These are phyloP conservation scores for Xerocomus brunneocitrinus DNA, from an alignment of 768 basidiomycete species.

Conservation along the genomic window DNA sequence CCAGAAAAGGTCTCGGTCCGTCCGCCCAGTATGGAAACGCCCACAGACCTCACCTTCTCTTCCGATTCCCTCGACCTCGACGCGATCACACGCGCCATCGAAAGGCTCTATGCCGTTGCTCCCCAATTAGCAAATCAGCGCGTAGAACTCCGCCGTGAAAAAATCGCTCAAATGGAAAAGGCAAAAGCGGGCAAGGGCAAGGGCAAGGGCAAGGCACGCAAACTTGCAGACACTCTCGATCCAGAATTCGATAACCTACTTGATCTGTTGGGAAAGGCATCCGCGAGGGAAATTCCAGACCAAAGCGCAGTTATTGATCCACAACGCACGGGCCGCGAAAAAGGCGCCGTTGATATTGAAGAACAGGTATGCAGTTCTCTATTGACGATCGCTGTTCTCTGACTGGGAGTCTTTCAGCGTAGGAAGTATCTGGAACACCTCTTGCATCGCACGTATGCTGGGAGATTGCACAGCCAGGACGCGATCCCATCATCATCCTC, in stretches of 20 bases:
- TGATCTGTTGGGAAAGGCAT: constrained; percentile 66
- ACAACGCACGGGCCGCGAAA: constrained; percentile 54
- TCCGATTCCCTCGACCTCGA: constrained; percentile 74
- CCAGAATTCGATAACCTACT: constrained; percentile 67
- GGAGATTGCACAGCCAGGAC: constrained; percentile 78
- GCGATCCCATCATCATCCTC: constrained; percentile 41
- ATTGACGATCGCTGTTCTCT: constrained; percentile 2
- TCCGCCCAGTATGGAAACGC: background rate
- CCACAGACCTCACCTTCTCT: background rate
- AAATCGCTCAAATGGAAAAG: constrained; percentile 68
- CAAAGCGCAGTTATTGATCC: constrained; percentile 69
- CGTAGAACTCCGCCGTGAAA: constrained; percentile 76
- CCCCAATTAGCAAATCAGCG: constrained; percentile 91
- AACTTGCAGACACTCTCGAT: constrained; percentile 30
- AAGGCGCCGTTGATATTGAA: constrained; percentile 48
- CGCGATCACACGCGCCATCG: constrained; percentile 81
- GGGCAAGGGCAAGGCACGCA: constrained; percentile 46
- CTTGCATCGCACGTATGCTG: constrained; percentile 62
- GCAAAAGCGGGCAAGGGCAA: constrained; percentile 55
- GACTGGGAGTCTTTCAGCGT: constrained; percentile 39
- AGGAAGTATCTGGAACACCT: constrained; percentile 75
- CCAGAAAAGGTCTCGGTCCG: constrained; percentile 16
- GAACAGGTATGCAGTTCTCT: constrained; percentile 50
- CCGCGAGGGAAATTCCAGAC: constrained; percentile 58
- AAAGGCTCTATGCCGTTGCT: constrained; percentile 77